phyloP scores from a whole-genome alignment of 1,284 basidiomycete genomes.

The Coniferiporia weirii region DNA sequence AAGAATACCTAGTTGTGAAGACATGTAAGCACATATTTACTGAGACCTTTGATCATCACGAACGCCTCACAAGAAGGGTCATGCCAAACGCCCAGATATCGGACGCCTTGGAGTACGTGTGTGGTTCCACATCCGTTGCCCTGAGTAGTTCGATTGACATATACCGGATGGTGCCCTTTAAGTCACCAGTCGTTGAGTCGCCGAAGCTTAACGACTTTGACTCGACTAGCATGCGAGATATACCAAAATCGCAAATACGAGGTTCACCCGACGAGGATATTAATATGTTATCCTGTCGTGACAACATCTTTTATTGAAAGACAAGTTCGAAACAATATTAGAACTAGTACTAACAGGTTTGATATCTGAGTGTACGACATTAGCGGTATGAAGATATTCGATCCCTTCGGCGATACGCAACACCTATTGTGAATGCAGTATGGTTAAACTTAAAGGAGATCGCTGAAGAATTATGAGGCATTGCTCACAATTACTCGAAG shows the following conservation, averaged over 20 bases:
- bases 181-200: background rate
- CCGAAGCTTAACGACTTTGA: background rate
- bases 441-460: too few species aligned
- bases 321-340: too few species aligned
- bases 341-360: background rate
- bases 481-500: background rate
- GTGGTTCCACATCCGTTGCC: background rate
- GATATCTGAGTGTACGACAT: constrained; percentile 9
- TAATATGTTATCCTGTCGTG: background rate
- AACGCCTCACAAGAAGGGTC: constrained; percentile 8
- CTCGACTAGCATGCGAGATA: constrained; percentile 4
- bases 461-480: too few species aligned
- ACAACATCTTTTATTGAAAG: too few species aligned
- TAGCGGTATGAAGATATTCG: background rate
- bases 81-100: constrained; percentile 16
- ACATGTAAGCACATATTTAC: background rate
- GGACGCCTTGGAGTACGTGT: background rate
- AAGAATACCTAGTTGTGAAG: background rate
- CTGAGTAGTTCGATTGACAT: background rate
- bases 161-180: background rate
- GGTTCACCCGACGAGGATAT: constrained; percentile 6
- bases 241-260: constrained; percentile 6
- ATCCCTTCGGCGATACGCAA: background rate
- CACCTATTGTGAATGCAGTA: background rate
- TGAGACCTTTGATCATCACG: background rate